phyloP scores from a whole-genome alignment of 192 early-diverging fungal species.

The Phycomyces nitens region DNA sequence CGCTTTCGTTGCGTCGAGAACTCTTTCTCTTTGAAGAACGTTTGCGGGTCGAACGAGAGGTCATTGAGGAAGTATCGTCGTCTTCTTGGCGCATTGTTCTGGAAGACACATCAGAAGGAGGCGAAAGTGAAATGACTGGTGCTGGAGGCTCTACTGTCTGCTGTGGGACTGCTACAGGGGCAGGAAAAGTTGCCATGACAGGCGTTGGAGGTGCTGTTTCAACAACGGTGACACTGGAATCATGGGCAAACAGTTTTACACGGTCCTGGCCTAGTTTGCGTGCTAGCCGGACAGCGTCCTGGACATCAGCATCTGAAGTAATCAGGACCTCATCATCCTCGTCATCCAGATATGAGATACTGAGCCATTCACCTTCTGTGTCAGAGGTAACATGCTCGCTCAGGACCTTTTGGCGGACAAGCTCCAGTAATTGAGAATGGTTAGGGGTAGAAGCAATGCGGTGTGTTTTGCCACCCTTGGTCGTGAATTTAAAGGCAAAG shows the following conservation, averaged over 20 bases:
- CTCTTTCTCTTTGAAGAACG: conserved; percentile 3
- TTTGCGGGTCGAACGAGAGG: neutral
- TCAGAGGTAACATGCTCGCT: conserved; percentile 30
- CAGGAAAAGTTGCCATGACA: neutral
- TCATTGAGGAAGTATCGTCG: neutral
- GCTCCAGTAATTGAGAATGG: conserved; percentile 47
- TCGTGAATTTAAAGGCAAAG: conserved; percentile 61
- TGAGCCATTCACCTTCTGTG: conserved; percentile 32
- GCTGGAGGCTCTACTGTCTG: neutral
- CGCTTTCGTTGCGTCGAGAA: conserved; percentile 19
- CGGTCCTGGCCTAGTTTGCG: conserved; percentile 65
- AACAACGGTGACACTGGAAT: conserved; percentile 13
- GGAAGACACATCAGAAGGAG: neutral
- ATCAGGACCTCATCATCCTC: conserved; percentile 82
- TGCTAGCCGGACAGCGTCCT: conserved; percentile 79
- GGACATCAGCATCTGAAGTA: conserved; percentile 68
- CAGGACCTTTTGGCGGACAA: conserved; percentile 56
- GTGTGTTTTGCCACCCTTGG: conserved; percentile 60
- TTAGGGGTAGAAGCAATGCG: conserved; percentile 51
- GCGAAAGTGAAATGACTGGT: neutral
- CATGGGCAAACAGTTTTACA: conserved; percentile 65
- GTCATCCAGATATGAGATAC: conserved; percentile 80
- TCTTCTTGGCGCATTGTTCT: neutral
- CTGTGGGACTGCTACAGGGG: neutral
- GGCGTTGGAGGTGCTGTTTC: neutral